Conservation (phyloP, 768 basidiomycete genomes). For the Boletus edulis region DNA sequence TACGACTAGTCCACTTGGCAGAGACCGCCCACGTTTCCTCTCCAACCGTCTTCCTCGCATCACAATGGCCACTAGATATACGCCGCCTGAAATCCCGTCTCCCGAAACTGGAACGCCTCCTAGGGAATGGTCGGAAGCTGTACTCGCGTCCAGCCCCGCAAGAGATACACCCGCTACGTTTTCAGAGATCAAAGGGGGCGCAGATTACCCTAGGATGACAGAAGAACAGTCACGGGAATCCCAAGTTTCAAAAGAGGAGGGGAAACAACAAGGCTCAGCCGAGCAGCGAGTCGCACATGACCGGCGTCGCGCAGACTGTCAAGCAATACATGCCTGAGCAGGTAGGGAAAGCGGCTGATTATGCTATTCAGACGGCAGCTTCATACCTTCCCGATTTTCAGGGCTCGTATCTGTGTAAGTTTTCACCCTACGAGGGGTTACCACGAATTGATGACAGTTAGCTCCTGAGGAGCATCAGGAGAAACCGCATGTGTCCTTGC, state of each 20-base stretch:
- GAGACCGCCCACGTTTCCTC: background rate
- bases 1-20: background rate
- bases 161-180: constrained; percentile 3
- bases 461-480: constrained; percentile 1
- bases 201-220: background rate
- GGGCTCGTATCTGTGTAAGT: constrained; percentile 14
- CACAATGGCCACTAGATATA: constrained; percentile 9
- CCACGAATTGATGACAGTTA: constrained; percentile 9
- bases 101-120: constrained; percentile 18
- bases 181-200: background rate
- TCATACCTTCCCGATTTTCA: constrained; percentile 3
- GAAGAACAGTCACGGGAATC: background rate
- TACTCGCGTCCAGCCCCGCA: constrained; percentile 10
- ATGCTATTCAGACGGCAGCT: background rate
- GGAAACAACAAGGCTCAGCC: background rate
- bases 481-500: constrained; percentile 26
- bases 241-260: background rate
- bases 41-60: background rate
- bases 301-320: background rate
- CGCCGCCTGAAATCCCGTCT: constrained; percentile 17
- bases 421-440: background rate
- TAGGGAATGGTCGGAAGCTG: constrained; percentile 16
- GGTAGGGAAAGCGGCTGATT: background rate
- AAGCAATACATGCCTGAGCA: constrained; percentile 2
- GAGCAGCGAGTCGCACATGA: background rate